phyloP scores from a whole-genome alignment of 106 monocot species.

The Alisma plantagoaquatica region DNA sequence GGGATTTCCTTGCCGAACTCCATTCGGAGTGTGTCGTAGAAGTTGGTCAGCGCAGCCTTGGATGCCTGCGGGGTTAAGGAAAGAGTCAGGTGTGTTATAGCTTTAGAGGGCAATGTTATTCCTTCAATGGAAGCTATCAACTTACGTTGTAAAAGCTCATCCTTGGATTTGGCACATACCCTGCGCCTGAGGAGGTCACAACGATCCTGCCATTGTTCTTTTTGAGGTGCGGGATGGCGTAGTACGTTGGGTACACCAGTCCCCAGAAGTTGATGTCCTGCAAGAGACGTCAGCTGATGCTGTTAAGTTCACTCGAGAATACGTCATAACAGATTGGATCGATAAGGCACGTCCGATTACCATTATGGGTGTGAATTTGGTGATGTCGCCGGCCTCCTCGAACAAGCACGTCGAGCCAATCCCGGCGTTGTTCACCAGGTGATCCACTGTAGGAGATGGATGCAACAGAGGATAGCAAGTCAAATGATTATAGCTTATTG shows the following conservation, averaged over 20 bases:
- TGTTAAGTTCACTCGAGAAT: too few relatives aligned
- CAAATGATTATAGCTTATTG: not conserved
- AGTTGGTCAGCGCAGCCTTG: slow-evolving; percentile 48
- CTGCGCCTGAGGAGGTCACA: slow-evolving; percentile 33
- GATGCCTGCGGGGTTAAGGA: too few relatives aligned
- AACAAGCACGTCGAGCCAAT: slow-evolving; percentile 28
- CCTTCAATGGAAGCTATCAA: too few relatives aligned
- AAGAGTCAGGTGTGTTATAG: too few relatives aligned
- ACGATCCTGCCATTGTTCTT: slow-evolving; percentile 51
- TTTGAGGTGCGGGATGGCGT: slow-evolving; percentile 65
- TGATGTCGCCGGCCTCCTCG: slow-evolving; percentile 32
- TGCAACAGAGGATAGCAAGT: too few relatives aligned
- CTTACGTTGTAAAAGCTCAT: slow-evolving; percentile 70
- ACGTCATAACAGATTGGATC: too few relatives aligned
- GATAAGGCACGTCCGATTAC: too few relatives aligned
- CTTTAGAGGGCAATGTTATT: too few relatives aligned
- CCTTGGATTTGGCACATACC: slow-evolving; percentile 30
- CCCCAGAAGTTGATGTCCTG: slow-evolving; percentile 96
- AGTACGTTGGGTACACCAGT: slow-evolving; percentile 60
- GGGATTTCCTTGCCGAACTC: slow-evolving; percentile 33
- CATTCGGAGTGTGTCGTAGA: slow-evolving; percentile 56
- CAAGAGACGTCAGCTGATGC: too few relatives aligned
- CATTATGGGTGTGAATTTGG: slow-evolving; percentile 31
- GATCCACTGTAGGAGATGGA: slow-evolving; percentile 46
- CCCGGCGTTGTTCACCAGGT: slow-evolving; percentile 68